phyloP scores from a whole-genome alignment of 495 filamentous ascomycete genomes.

The Penicillium antarcticum region DNA sequence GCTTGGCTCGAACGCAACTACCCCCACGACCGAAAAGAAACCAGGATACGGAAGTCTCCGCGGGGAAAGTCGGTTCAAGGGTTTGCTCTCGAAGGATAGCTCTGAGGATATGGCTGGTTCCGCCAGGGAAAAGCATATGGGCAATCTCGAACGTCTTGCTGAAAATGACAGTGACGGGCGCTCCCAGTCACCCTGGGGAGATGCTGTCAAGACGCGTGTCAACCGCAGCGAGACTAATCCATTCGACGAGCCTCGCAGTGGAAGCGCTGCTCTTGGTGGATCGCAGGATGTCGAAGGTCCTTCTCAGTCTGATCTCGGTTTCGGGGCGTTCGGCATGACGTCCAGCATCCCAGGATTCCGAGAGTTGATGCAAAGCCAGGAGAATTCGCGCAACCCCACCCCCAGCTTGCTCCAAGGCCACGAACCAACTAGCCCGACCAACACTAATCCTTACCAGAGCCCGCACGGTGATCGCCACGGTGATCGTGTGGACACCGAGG shows the following conservation, averaged over 20 bases:
- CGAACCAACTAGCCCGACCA: slow-evolving; percentile 83
- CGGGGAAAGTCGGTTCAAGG: slow-evolving; percentile 80
- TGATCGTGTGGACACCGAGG: slow-evolving; percentile 51
- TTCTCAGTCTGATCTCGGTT: slow-evolving; percentile 48
- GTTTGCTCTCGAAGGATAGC: slow-evolving; percentile 74
- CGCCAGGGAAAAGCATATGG: slow-evolving; percentile 51
- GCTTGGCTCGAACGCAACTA: slow-evolving; percentile 47
- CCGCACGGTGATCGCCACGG: slow-evolving; percentile 70
- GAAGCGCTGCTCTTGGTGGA: slow-evolving; percentile 78
- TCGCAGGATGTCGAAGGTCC: slow-evolving; percentile 70
- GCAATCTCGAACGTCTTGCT: slow-evolving; percentile 51
- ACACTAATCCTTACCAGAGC: slow-evolving; percentile 97
- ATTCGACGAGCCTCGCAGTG: slow-evolving; percentile 65
- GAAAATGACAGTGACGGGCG: slow-evolving; percentile 47
- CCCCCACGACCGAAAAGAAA: slow-evolving; percentile 64
- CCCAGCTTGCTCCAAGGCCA: slow-evolving; percentile 51
- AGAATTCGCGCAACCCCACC: slow-evolving; percentile 56
- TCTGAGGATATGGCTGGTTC: slow-evolving; percentile 57
- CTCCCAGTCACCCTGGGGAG: slow-evolving; percentile 52
- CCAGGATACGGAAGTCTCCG: slow-evolving; percentile 62
- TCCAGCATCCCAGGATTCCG: slow-evolving; percentile 65
- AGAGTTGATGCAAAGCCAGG: slow-evolving; percentile 57
- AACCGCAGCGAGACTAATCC: slow-evolving; percentile 77
- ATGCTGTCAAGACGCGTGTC: slow-evolving; percentile 46
- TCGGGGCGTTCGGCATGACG: slow-evolving; percentile 76